Base-by-base conservation (phyloP, 1,284 basidiomycete species). In the Neonothopanus nambi region DNA sequence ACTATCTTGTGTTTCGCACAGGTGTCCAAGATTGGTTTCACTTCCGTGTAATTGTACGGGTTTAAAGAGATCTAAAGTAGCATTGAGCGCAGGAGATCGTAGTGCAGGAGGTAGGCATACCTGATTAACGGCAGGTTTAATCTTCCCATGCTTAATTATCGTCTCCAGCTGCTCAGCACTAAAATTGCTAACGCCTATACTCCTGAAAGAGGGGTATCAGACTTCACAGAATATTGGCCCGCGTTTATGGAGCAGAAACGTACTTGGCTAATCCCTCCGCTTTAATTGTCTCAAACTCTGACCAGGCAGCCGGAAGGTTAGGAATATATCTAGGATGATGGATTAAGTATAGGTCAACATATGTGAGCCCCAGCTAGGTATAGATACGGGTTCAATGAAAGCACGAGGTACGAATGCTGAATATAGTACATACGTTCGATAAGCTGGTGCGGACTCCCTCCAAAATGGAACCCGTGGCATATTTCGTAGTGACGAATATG, bases 151-250 rank as follows among this genome's bases (percentile, higher is more conserved):
- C 42, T 73, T 70, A 35, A 82, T 58, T 5, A 85, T 68, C 5
- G 69, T 69, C 58, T 79, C 65, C 12, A 86, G 73, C 18, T 85
- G 70, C 0, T 72, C 59, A 12, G 82, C 70, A 23, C 65, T 66
- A 64, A 84, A 85, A 73, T 86, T 86, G 63, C 78, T 81, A 23
- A 85, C 82, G n/a, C 82, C 83, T 56, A 85, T 84, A 56, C 79
- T 81, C 59, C 64, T 65, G 26, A 21, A 37, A 28, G 23, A 15
- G 18, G 15, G 21, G 2, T 5, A n/a, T 38, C 3, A 28, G 37
- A 24, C 7, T 24, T 9, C n/a, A 4, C n/a, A 49, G 13, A 3
- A 38, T 8, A 17, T 9, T 17, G 12, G 24, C n/a, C n/a, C n/a
- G n/a, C 12, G 11, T 26, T 20, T 33, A 13, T 17, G 20, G 12